Evolutionary conservation across 257 asterid genomes (phyloP), one percentile per base, ranked within the genome.

Genomic region (Leptodermis oblonga): DNA sequence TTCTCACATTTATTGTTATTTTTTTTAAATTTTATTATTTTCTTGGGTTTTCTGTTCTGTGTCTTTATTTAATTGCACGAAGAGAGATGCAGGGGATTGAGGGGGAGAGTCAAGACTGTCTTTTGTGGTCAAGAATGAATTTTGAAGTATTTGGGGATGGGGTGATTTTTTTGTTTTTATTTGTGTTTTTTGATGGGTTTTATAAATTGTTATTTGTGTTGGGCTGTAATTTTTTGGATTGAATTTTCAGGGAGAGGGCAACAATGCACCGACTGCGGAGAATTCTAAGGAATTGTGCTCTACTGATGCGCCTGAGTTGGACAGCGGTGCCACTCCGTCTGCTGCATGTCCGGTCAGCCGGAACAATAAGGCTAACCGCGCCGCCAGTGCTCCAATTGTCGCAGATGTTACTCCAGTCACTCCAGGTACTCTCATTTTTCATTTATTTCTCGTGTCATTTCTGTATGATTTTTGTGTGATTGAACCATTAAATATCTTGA

Each of bases 201-300:
- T 46, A 10, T 26, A 65, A 52, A 28, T 46, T 12, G 18, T 41
- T n/a, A n/a, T 22, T 18, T 20, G 34, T 60, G 36, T 55, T 68
- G 4, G 4, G 54, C n/a, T n/a, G 52, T 48, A 20, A 48, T 65
- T 33, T 73, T 73, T 56, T 26, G 22, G 48, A 63, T 53, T 41
- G 68, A 85, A 92, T 92, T 73, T 59, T 34, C 54, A 68, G 61
- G 95, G 85, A 79, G 69, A 70, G 43, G 74, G 74, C 69, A 70
- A 68, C 54, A 82, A 82, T 81, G 82, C 74, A 55, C 43, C 68
- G 6, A 41, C 36, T 23, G 86, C 77, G 68, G 95, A 85, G 80
- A 85, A 86, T 80, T 86, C 88, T 11, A 91, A 85, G 87, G 95
- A 83, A 66, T 70, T 83, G 36, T 76, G 85, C 74, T 84, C 90